Conservation (phyloP, 768 basidiomycete species). For the Leccinum fibrillosum region DNA sequence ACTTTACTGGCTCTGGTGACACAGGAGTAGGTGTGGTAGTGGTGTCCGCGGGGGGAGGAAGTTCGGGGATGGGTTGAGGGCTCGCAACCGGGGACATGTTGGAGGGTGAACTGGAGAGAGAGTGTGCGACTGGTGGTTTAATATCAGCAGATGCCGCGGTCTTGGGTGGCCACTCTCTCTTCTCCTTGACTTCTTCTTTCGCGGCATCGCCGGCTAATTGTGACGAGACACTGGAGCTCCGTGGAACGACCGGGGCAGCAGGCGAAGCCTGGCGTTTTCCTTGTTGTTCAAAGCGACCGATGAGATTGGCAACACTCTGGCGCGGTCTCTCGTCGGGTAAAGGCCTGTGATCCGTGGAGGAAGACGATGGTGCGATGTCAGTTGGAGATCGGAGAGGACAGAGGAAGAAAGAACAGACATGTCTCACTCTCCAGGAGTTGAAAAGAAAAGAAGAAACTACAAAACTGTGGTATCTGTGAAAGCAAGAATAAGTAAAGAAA, state of each 20-base stretch:
- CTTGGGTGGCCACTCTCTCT: conserved; percentile 76
- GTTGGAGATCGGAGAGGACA: conserved; percentile 6
- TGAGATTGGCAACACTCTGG: conserved; percentile 85
- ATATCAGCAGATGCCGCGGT: conserved; percentile 30
- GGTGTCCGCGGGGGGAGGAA: conserved; percentile 14
- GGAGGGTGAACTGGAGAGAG: conserved; percentile 35
- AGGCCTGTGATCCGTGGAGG: conserved; percentile 49
- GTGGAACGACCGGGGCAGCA: conserved; percentile 37
- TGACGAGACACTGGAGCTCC: conserved; percentile 67
- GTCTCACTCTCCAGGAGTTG: conserved; percentile 19
- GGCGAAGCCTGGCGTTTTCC: conserved; percentile 58
- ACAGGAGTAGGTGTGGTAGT: conserved; percentile 21
- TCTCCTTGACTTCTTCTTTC: conserved; percentile 67
- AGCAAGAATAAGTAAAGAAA: conserved; percentile 7
- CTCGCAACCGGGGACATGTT: conserved; percentile 18
- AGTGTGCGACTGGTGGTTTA: conserved; percentile 34
- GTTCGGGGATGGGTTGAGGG: conserved; percentile 31
- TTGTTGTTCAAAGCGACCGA: conserved; percentile 84
- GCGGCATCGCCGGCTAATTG: conserved; percentile 61
- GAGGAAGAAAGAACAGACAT: conserved; percentile 20
- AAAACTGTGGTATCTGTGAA: conserved; percentile 7
- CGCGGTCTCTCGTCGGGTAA: conserved; percentile 87
- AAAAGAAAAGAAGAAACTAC: conserved; percentile 15
- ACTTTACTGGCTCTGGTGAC: conserved; percentile 19
- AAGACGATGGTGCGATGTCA: conserved; percentile 10